Base-by-base conservation (phyloP, 2,329 filamentous ascomycete species). In the Exophiala sp. region DNA sequence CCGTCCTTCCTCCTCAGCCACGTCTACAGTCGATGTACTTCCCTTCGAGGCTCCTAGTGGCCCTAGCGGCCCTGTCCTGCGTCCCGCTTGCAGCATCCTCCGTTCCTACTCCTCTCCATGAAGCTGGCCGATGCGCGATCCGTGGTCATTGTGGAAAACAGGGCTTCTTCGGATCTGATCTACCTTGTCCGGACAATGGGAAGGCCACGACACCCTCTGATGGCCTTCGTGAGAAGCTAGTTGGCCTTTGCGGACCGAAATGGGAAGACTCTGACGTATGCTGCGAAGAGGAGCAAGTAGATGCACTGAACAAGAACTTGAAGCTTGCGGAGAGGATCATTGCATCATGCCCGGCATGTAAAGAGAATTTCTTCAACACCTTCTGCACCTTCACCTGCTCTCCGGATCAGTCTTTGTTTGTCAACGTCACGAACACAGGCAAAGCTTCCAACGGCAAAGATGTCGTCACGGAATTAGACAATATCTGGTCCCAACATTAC, bases 381-480 rank as follows among this genome's bases (percentile, higher is more conserved):
- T 98, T 98, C 69, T 98, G 93, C 72, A 94, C 89, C 3, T 97
- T 98, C 65, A 97, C 90, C 2, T 98, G 94, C 73, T 98, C 93
- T 3, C 91, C 94, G 4, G 86, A 98, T 63, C 93, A 98, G 67
- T 96, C 89, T 0, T 74, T 95, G 0, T 98, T 98, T 64, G 76
- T 98, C 66, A 98, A 98, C 63, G 82, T 98, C 37, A 97, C 93
- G 9, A 71, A 82, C 46, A 85, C 83, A 0, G 78, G 80, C 56
- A 76, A 68, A 67, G 72, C 57, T 65, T 77, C 68, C 48, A 69
- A 63, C 21, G 70, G 69, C 10, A 82, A 83, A 58, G 70, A 72
- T 50, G 69, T 88, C n/a, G 89, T 96, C 11, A 88, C 86, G 1
- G 88, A 96, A 70, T 72, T 98, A 18, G 90, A 96, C 64, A 91